These are phyloP conservation scores for Leptographium wingfieldii DNA, from an alignment of 2,329 filamentous ascomycete species.

Conservation along the genomic window DNA sequence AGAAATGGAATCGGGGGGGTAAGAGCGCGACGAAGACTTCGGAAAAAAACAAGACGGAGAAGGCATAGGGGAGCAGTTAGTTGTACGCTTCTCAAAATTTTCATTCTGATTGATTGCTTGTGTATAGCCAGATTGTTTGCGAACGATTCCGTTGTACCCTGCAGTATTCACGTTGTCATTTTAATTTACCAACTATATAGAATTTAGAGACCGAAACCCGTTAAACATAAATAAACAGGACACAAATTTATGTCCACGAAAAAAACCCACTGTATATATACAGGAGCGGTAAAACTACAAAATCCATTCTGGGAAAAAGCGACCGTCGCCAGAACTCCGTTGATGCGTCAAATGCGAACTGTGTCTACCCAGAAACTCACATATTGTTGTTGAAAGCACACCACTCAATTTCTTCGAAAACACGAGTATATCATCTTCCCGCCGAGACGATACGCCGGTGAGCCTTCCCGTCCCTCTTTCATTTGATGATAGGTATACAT, in stretches of 20 bases:
- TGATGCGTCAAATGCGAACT: neutral
- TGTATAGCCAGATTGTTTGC: too few species aligned
- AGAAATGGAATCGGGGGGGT: conserved; percentile 15
- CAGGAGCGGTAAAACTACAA: neutral
- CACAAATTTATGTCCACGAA: neutral
- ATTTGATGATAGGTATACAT: too few species aligned
- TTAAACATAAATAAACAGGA: neutral
- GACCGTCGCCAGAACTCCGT: neutral
- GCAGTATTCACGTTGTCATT: too few species aligned
- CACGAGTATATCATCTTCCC: neutral
- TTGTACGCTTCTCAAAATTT: neutral
- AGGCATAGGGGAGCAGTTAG: neutral
- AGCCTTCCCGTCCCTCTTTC: neutral
- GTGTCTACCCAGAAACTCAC: too few species aligned
- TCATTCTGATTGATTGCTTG: neutral
- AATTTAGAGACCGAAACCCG: too few species aligned
- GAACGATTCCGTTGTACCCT: too few species aligned
- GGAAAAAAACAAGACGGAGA: neutral
- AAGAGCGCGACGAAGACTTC: neutral
- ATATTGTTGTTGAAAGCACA: conserved; percentile 32
- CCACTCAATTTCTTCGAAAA: neutral
- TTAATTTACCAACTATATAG: too few species aligned
- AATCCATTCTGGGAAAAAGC: neutral
- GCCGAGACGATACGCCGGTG: neutral
- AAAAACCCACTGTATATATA: neutral